Evolutionary conservation across 345 rosid species (phyloP).

Genomic region (Heritiera fomes): DNA sequence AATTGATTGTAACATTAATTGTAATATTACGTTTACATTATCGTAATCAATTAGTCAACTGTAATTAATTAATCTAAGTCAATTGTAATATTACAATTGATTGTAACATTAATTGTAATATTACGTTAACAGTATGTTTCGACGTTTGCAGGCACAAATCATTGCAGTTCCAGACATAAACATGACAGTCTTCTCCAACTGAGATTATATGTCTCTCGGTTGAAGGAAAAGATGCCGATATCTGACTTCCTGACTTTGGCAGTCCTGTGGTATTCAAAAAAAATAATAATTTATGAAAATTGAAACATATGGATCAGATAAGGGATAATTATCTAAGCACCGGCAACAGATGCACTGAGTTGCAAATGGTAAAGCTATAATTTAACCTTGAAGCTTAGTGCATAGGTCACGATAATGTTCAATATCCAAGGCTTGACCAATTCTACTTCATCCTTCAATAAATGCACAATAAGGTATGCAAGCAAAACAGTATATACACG

Average conservation of each 20-base stretch:
- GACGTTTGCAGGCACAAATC: constrained; percentile 31
- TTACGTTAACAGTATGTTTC: too few relatives aligned
- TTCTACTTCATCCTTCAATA: background rate
- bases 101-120: too few relatives aligned
- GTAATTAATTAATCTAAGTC: too few relatives aligned
- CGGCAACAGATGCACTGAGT: constrained; percentile 15
- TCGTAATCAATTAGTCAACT: too few relatives aligned
- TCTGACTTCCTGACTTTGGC: constrained; percentile 62
- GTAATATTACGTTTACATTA: too few relatives aligned
- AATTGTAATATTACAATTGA: too few relatives aligned
- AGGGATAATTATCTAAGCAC: constrained; percentile 10
- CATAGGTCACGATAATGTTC: background rate
- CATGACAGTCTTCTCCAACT: constrained; percentile 67
- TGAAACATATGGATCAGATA: constrained; percentile 13
- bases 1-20: too few relatives aligned
- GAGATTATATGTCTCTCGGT: constrained; percentile 76
- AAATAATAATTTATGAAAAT: constrained; percentile 14
- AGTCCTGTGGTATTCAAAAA: constrained; percentile 44
- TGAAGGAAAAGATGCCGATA: constrained; percentile 74
- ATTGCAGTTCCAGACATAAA: constrained; percentile 73
- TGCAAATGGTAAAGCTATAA: background rate
- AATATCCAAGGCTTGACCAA: constrained; percentile 5
- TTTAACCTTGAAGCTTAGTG: background rate
- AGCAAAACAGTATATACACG: background rate
- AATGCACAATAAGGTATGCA: background rate